Base-by-base conservation (phyloP, 2,329 filamentous ascomycete species). In the Paracoccidioides lutzii region DNA sequence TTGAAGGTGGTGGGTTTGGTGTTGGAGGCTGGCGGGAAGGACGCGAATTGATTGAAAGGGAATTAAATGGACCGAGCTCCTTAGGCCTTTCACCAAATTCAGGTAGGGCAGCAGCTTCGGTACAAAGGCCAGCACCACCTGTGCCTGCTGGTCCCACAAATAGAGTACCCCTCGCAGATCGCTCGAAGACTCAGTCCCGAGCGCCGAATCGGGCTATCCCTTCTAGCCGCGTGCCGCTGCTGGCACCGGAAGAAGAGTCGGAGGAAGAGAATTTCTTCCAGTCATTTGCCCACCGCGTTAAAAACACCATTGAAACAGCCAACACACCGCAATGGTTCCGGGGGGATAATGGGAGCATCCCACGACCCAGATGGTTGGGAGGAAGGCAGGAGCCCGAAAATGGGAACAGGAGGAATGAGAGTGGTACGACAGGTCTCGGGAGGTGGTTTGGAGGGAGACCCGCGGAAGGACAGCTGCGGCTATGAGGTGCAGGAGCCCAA, bases 21-120 rank as follows among this genome's bases (percentile, higher is more conserved):
- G 83, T 84, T 0, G 88, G 88, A 1, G 85, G 85, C 1, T 97
- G 91, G 93, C 82, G 90, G 49, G 93, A 97, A 72, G 93, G 93
- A 3, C 81, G 89, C 52, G 86, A 90, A 52, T 79, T 98, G 33
- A 95, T 98, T 59, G 88, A 95, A 60, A 82, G 88, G 33, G 93
- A 97, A 67, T 71, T 90, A 6, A 82, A 84, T 58, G 85, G 85
- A 12, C 79, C 73, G 14, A 78, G 63, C 62, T 79, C 66, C 48
- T 65, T 73, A 52, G 74, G 72, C 2, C 66, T 73, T 59, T 64
- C 71, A 59, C 68, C 69, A 66, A 62, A 49, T 22, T 55, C 54
- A 12, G 35, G 45, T n/a, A 8, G 12, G 32, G 10, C 7, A 10
- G 40, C 22, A 6, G 30, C 42, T 14, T 14, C 41, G 12, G 40